A percentile compares a stretch with the other conserved stretches of the same genome.
Evolutionary conservation across 2,329 filamentous ascomycete genomes (phyloP).

Genomic region (Trichophyton verrucosum): DNA sequence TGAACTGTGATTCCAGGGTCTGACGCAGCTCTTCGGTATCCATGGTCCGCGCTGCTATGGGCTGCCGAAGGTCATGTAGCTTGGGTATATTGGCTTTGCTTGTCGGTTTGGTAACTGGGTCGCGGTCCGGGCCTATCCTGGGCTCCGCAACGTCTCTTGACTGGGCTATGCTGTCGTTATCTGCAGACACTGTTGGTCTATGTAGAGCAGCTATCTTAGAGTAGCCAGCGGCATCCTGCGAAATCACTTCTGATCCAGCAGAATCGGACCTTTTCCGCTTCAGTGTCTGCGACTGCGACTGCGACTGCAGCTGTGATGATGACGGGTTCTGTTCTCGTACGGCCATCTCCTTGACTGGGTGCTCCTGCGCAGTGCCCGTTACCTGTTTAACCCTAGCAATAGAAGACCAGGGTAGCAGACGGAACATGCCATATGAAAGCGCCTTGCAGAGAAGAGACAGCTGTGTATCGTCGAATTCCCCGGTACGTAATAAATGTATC

Average conservation of each 20-base stretch:
- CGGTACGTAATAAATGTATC: not conserved
- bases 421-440: slow-evolving; percentile 38
- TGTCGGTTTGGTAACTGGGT: not conserved
- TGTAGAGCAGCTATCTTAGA: not conserved
- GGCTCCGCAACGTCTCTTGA: not conserved
- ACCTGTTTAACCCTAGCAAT: slow-evolving; percentile 36
- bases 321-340: slow-evolving; percentile 22
- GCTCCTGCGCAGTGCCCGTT: slow-evolving; percentile 25
- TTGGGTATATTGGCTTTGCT: not conserved
- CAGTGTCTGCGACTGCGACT: slow-evolving; percentile 30
- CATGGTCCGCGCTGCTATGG: slow-evolving; percentile 10
- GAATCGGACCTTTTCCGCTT: slow-evolving; percentile 49
- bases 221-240: not conserved
- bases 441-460: not conserved
- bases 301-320: slow-evolving; percentile 7
- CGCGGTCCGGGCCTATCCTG: not conserved
- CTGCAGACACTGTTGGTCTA: not conserved
- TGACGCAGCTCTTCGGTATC: slow-evolving; percentile 47
- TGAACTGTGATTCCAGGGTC: slow-evolving; percentile 72
- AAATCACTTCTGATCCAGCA: slow-evolving; percentile 23
- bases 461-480: not conserved
- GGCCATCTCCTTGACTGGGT: slow-evolving; percentile 28
- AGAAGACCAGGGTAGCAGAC: slow-evolving; percentile 36
- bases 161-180: not conserved
- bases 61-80: not conserved